Percentiles rank a stretch among this genome's conserved stretches.
phyloP scores from a whole-genome alignment of 306 rosid genomes.

The Pyrus betulifolia region DNA sequence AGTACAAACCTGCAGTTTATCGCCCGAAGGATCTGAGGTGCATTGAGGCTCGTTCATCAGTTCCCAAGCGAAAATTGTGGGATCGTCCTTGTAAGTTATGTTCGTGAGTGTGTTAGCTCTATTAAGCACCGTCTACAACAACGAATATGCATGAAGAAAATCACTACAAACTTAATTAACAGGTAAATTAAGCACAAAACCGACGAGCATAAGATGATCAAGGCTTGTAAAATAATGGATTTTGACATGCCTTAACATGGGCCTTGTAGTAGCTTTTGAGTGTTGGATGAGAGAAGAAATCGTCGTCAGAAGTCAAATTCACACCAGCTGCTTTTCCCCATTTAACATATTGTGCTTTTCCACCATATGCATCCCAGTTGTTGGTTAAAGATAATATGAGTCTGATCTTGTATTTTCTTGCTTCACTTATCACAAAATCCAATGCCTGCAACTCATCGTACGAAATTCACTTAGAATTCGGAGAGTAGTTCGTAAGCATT shows the following conservation, averaged over 20 bases:
- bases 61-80: conserved; percentile 94
- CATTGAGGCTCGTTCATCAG: conserved; percentile 94
- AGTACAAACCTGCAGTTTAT: conserved; percentile 56
- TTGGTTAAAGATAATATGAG: conserved; percentile 67
- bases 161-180: background rate
- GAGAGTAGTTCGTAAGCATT: background rate
- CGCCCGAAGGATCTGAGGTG: conserved; percentile 71
- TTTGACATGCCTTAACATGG: conserved; percentile 62
- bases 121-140: conserved; percentile 65
- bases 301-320: conserved; percentile 73
- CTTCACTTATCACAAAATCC: conserved; percentile 90
- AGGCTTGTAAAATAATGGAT: background rate
- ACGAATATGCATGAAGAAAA: background rate
- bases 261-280: conserved; percentile 77
- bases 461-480: background rate
- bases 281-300: conserved; percentile 77
- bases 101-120: conserved; percentile 74
- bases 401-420: conserved; percentile 73
- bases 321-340: conserved; percentile 93
- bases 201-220: background rate
- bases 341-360: conserved; percentile 85
- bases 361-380: conserved; percentile 98
- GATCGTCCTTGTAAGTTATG: conserved; percentile 86
- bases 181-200: background rate
- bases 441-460: conserved; percentile 46